Evolutionary conservation across 768 basidiomycete species (phyloP), one percentile per base, ranked within the genome.

Genomic region (Boletellus emodensis): DNA sequence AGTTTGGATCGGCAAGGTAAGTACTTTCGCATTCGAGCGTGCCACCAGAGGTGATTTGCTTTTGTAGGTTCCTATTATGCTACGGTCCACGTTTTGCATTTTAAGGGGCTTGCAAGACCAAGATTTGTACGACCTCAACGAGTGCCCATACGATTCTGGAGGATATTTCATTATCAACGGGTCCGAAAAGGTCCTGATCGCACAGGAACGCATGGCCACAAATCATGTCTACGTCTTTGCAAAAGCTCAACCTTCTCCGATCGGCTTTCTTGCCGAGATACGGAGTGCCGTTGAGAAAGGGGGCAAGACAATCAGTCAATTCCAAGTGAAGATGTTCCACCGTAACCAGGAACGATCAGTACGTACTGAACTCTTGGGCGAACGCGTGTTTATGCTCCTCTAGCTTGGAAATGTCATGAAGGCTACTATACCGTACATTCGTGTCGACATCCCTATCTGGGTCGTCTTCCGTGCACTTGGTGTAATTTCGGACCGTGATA

Each of bases 81-180:
- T 98, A 18, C 84, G 93, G 44, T 94, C 92, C 5, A 87, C 87
- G 9, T 97, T 95, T 75, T 99, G 96, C 70, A 90, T 95, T 51
- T 82, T 98, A 32, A 79, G 85, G 60, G 84, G 75, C 17, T 71
- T 97, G 32, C 78, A 79, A 57, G 90, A 94, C 43, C 79, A 82
- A 55, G 88, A 91, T 56, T 74, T 94, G 42, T 91, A 85, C 67
- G 90, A 94, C 61, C 73, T 98, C 58, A 97, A 96, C 64, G 96
- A 99, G 72, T 99, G 96, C 66, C 95, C 95, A 6, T 95, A 94
- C 63, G 96, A 99, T 70, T 93, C 94, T 35, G 96, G 96, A 68
- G 96, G 96, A 43, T 99, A 99, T 68, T 99, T 99, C 69, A 92
- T 99, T 65, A 97, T 99, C 74, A 98, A 97, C 60, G 96, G 96